Base-by-base conservation (phyloP, 2,329 filamentous ascomycete species). In the Cytospora mali region DNA sequence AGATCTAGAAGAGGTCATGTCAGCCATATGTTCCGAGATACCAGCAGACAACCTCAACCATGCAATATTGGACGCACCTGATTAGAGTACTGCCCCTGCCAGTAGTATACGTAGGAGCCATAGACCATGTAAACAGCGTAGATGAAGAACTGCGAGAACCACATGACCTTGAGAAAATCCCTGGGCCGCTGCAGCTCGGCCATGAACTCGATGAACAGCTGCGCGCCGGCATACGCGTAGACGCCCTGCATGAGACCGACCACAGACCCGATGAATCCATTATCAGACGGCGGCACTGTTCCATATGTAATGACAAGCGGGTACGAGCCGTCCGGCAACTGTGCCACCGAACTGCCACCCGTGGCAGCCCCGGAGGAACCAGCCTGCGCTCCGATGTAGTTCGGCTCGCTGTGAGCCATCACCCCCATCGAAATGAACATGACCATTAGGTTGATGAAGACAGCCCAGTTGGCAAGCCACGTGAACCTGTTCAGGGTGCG, bases 171-270 rank as follows among this genome's bases (percentile, higher is more conserved):
- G 61, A 75, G 72, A 60, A 78, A 78, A 62, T 78, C 76, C 62
- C 70, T 70, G 1, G 76, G 76, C n/a, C 74, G 72, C 49, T 73
- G 72, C 74, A 79, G 76, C 70, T 79, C 77, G 23, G 83, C 77
- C 73, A 86, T 76, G 64, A 86, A 80, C 59, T 84, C 82, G 33
- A 79, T 77, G 69, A 85, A 86, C 6, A 86, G 72, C 68, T 82
- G 80, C 0, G 81, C 81, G 2, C 84, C 84, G 14, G 81, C 82
- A 64, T 85, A 86, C 0, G 82, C 79, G 55, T 81, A 84, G 5
- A 86, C 83, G 2, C 77, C 80, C 50, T 82, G 79, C 71, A 81
- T 79, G 28, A 82, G 71, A 21, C 81, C 81, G 42, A 80, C 80
- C 57, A 84, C 69, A 4, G 76, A 75, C 29, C 75, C 79, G 14